phyloP scores from a whole-genome alignment of 202 grass and related monocot species.

The Brachypodium distachyon region DNA sequence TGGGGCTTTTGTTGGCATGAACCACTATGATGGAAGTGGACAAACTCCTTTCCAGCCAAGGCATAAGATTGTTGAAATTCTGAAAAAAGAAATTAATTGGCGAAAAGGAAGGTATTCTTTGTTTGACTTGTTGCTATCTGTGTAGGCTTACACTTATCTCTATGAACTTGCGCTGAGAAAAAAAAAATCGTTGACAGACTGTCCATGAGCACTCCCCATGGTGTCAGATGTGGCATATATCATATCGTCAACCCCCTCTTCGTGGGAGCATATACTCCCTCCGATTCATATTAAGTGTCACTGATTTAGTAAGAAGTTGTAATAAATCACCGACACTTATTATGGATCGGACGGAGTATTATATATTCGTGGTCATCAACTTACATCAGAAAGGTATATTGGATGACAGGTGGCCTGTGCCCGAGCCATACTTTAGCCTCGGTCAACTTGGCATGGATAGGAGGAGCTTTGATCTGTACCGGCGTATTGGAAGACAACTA shows the following conservation, averaged over 20 bases:
- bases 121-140: neutral
- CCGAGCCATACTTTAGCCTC: neutral
- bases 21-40: neutral
- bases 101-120: neutral
- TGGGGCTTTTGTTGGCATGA: neutral
- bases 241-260: neutral
- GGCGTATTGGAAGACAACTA: neutral
- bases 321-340: too few species aligned
- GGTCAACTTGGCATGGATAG: neutral
- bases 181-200: neutral
- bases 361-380: neutral
- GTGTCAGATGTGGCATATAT: neutral
- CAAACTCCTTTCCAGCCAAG: neutral
- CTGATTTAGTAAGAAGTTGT: too few species aligned
- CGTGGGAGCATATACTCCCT: neutral
- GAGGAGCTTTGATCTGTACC: neutral
- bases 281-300: too few species aligned
- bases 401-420: neutral
- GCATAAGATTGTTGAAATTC: neutral
- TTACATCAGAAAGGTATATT: neutral
- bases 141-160: neutral
- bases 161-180: neutral
- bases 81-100: neutral
- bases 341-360: too few species aligned
- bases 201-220: neutral